phyloP scores from a whole-genome alignment of 495 filamentous ascomycete genomes.

The Penicillium flavigenum region DNA sequence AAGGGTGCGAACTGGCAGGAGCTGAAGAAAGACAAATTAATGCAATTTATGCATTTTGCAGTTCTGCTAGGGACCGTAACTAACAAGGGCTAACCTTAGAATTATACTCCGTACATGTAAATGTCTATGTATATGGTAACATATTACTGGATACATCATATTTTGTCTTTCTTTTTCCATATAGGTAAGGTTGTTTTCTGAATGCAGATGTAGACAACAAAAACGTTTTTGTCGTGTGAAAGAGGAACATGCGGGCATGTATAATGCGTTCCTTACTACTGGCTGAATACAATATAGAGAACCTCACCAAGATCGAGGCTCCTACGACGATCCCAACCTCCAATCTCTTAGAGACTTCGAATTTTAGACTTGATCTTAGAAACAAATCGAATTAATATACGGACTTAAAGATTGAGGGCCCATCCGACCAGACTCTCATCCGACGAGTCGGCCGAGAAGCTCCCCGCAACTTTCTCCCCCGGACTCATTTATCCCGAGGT shows the following conservation, averaged over 20 bases:
- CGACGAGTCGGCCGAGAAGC: conserved; percentile 29
- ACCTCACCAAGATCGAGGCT: neutral
- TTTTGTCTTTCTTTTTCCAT: too few relatives aligned
- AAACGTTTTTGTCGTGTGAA: neutral
- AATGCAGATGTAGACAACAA: neutral
- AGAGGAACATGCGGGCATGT: neutral
- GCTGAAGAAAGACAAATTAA: too few relatives aligned
- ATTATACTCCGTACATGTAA: too few relatives aligned
- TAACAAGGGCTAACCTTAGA: too few relatives aligned
- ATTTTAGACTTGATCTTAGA: neutral
- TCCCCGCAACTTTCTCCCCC: conserved; percentile 30
- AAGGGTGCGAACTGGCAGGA: too few relatives aligned
- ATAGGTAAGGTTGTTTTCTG: neutral
- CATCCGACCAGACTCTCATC: conserved; percentile 1
- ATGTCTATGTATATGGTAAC: too few relatives aligned
- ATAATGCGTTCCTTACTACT: conserved; percentile 9
- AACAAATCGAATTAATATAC: neutral
- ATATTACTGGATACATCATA: too few relatives aligned
- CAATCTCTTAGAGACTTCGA: neutral
- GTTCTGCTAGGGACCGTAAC: too few relatives aligned
- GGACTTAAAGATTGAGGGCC: neutral
- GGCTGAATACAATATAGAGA: neutral
- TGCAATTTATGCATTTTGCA: too few relatives aligned
- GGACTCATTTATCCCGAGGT: conserved; percentile 37
- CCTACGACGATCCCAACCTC: neutral